Conservation (phyloP, 208 protist species). For the Endotrypanum monterogeii region DNA sequence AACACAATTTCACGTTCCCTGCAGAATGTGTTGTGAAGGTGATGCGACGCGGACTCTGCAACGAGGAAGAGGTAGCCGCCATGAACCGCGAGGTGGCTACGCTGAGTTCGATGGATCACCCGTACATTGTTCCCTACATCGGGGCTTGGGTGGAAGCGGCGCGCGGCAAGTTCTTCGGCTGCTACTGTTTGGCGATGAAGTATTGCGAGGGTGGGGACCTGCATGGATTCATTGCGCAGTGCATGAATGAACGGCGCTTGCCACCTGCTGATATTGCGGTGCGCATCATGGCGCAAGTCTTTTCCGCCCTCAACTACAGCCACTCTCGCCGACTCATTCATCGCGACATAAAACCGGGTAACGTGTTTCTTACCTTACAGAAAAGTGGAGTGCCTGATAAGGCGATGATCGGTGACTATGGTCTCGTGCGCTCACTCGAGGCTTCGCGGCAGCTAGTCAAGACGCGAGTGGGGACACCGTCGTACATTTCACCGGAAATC, state of each 20-base stretch:
- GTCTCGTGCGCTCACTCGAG: conserved; percentile 80
- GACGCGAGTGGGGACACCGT: conserved; percentile 89
- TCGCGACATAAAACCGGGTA: conserved; percentile 92
- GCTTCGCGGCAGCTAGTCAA: conserved; percentile 55
- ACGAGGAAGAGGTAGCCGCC: conserved; percentile 27
- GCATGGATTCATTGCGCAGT: conserved; percentile 56
- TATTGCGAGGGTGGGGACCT: conserved; percentile 87
- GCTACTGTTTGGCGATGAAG: conserved; percentile 84
- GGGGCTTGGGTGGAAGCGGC: conserved; percentile 72
- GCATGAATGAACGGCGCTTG: conserved; percentile 12
- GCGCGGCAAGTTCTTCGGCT: conserved; percentile 40
- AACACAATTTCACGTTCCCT: conserved; percentile 41
- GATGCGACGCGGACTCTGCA: conserved; percentile 54
- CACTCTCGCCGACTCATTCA: conserved; percentile 87
- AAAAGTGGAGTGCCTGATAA: conserved; percentile 21
- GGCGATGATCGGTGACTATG: conserved; percentile 88
- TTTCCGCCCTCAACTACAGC: conserved; percentile 87
- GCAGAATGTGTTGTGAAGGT: conserved; percentile 79
- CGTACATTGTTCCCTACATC: conserved; percentile 79
- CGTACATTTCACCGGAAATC: conserved; percentile 94
- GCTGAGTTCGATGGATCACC: conserved; percentile 59
- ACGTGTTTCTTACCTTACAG: conserved; percentile 69
- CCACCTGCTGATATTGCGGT: conserved; percentile 55
- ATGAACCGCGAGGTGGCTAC: conserved; percentile 61
- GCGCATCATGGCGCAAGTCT: conserved; percentile 78